Evolutionary conservation across 1,284 basidiomycete genomes (phyloP), one percentile per base, ranked within the genome.

Genomic region (Trichosporon sp.): DNA sequence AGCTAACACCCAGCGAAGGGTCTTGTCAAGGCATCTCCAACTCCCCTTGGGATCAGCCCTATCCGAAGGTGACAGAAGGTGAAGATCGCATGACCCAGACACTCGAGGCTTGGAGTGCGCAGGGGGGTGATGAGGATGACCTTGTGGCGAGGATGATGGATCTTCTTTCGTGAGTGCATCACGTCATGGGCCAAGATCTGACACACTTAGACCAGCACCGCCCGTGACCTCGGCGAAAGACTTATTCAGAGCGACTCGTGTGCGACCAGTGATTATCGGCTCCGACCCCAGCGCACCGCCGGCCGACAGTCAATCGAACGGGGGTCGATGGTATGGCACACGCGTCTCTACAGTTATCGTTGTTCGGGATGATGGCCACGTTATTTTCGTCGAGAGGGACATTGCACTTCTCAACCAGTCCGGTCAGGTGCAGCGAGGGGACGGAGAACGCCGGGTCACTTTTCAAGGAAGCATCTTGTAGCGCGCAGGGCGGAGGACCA

Each of bases 321-420:
- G 63, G 35, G 66, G 70, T 6, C 70, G 77, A 43, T 82, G 81
- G 77, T 83, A 83, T 43, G 83, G 80, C 2, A 84, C 83, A 0
- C 70, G 82, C 51, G 73, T 82, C 14, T 76, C 80, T 7, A 84
- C 83, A 2, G 77, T 84, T 31, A 79, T 84, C 10, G 68, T 83
- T 2, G 77, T 84, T 4, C 76, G 73, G 35, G 79, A 82, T 64
- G 70, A 76, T 35, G 80, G 81, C 4, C 61, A 76, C n/a, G 78
- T 78, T 12, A 70, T 75, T 2, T 84, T 83, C 71, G 78, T 83
- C 0, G 83, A 84, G 68, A 73, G 82, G 51, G 81, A 84, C 72
- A 77, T 79, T 5, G 71, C 73, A 35, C 71, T 73, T 16, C 69
- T 81, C 65, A 74, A 78, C 35, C 71, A 73, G 35, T 32, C 75